Evolutionary conservation across 176 grass and related monocot species (phyloP), one percentile per base, ranked within the genome.

Genomic region (Puya raimondii): DNA sequence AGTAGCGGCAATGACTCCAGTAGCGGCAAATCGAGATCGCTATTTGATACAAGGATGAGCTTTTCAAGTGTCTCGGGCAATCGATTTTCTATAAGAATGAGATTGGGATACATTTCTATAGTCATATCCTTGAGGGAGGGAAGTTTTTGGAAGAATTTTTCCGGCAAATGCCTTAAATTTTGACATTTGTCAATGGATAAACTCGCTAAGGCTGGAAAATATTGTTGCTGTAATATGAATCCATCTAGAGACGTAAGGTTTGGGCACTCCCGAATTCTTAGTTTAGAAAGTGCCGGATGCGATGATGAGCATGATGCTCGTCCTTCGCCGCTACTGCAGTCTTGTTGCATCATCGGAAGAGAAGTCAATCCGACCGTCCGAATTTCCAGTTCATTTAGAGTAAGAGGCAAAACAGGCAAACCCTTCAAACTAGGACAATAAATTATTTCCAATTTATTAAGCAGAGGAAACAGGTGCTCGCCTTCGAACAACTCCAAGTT

Each of bases 91-190:
- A n/a, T n/a, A n/a, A 7, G 4, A 42, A 11, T 65, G 11, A 83
- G 12, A 2, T 79, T 70, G 3, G 75, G 52, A 47, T 75, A 83
- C 16, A 12, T 21, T 4, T 2, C 0, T 7, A 70, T 10, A 4
- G 0, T 1, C 47, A 78, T 59, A 10, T 0, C 58, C 50, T 53
- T 65, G 53, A 83, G 67, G 49, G 15, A 73, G 23, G 49, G 22
- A 22, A 17, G 51, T 61, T 16, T 11, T 22, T 67, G 64, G 59
- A 64, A 64, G 2, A 18, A 22, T 56, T 63, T 20, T 1, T 50
- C 23, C 16, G 69, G 75, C 12, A 83, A 47, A 64, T 78, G 21
- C 9, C 29, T 61, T 47, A 83, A 9, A 48, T 71, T 78, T 78
- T 64, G 15, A 63, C 75, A 78, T 48, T 73, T 1, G 25, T 0